Evolutionary conservation across 345 rosid species (phyloP).

Genomic region (Cardiospermum halicacabum): DNA sequence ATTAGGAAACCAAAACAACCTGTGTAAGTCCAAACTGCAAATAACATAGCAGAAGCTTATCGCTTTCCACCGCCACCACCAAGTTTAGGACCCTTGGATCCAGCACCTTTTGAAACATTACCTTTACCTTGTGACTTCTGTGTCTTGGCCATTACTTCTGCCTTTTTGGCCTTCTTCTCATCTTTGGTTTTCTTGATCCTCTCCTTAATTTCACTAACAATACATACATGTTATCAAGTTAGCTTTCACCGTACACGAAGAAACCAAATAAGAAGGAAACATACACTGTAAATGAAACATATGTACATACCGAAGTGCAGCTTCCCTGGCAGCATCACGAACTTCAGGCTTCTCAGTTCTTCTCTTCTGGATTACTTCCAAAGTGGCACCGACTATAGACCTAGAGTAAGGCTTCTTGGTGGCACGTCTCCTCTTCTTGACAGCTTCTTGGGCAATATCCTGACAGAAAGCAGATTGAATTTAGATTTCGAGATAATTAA

Average conservation of each 20-base stretch:
- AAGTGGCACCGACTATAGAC: constrained; percentile 66
- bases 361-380: constrained; percentile 66
- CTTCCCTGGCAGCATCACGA: constrained; percentile 62
- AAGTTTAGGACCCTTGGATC: constrained; percentile 52
- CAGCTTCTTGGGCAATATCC: constrained; percentile 62
- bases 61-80: constrained; percentile 85
- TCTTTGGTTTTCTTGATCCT: constrained; percentile 81
- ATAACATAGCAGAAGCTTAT: background rate
- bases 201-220: constrained; percentile 68
- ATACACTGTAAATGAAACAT: background rate
- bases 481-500: background rate
- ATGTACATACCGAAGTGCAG: constrained; percentile 43
- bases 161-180: constrained; percentile 84
- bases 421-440: constrained; percentile 51
- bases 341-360: constrained; percentile 69
- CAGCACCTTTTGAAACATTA: constrained; percentile 39
- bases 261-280: background rate
- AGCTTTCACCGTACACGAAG: background rate
- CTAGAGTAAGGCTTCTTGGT: constrained; percentile 67
- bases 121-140: constrained; percentile 52
- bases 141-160: constrained; percentile 46
- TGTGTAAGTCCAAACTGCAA: background rate
- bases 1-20: background rate
- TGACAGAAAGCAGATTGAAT: constrained; percentile 5
- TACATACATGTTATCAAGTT: background rate